phyloP scores from a whole-genome alignment of 1,284 basidiomycete species.

The Sanghuangporus weigelae region DNA sequence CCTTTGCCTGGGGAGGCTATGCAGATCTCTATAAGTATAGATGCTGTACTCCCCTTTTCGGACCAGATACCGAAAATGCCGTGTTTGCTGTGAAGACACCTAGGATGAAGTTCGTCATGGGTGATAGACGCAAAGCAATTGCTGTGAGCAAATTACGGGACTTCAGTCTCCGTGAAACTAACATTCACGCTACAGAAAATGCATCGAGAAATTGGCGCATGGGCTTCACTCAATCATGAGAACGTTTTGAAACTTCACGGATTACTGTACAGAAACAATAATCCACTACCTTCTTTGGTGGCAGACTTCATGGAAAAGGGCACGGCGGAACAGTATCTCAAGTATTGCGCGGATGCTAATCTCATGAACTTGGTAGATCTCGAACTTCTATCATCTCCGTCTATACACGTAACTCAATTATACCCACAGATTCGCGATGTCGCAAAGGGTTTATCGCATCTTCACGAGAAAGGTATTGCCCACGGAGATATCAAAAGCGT shows the following conservation, averaged over 20 bases:
- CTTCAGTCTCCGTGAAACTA: not conserved
- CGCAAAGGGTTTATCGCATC: slow-evolving; percentile 7
- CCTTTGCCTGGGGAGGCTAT: not conserved
- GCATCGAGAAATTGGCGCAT: slow-evolving; percentile 2
- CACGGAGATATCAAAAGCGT: slow-evolving; percentile 16
- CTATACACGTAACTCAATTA: not conserved
- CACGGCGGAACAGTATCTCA: not conserved
- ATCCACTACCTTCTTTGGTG: slow-evolving; percentile 8
- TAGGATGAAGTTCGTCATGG: not conserved
- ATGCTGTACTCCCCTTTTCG: not conserved
- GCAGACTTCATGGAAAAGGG: slow-evolving; percentile 6
- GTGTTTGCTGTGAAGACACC: not conserved
- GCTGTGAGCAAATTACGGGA: not conserved
- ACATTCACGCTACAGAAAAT: not conserved
- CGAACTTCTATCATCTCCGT: not conserved
- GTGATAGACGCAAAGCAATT: not conserved
- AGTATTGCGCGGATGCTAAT: not conserved
- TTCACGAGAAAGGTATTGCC: slow-evolving; percentile 4
- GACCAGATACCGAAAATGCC: not conserved
- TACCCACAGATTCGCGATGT: slow-evolving; percentile 5
- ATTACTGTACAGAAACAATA: not conserved
- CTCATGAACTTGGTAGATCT: slow-evolving; percentile 1
- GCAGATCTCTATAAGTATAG: slow-evolving; percentile 5
- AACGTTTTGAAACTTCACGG: slow-evolving; percentile 13
- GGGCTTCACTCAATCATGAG: not conserved